Evolutionary conservation across 2,329 filamentous ascomycete species (phyloP), one percentile per base, ranked within the genome.

Genomic region (Aureobasidium sp.): DNA sequence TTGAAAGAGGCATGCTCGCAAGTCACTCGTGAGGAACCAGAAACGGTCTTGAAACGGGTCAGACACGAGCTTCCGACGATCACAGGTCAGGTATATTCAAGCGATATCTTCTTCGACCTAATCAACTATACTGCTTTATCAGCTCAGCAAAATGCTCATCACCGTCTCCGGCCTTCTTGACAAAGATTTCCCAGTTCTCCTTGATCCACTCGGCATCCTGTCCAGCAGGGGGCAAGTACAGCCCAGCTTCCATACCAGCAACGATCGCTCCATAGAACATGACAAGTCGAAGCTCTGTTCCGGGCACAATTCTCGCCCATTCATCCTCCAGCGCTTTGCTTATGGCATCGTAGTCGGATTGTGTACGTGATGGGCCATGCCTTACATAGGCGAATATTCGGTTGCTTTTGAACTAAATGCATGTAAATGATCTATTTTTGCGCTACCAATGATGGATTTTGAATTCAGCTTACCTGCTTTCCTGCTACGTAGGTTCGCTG

Each of bases 311-410:
- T 7, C 62, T 30, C 16, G 70, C 66, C 73, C 73, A 75, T 3
- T 66, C 67, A 0, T 53, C 45, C 29, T 64, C 49, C 1, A 75
- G 60, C 10, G 70, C 63, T 8, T 48, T 21, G 42, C 65, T 66
- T 8, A 74, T 61, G 10, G 66, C 65, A 39, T 71, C 64, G 65
- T 70, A 74, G 42, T 74, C 70, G 5, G 64, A 45, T 30, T 68
- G 67, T 10, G 68, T 70, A 7, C 73, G 67, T 2, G 66, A 66
- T 2, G 72, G 68, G 6, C 73, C 74, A 3, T 66, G 65, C 21
- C 74, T 69, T 1, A 75, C 73, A 54, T 73, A 67, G 3, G 70
- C 73, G 21, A 69, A 45, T 59, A 76, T 72, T 45, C 69, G 68
- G 60, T 75, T 76, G 39, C 42, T 44, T 50, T 68, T 34, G 50